Conservation (phyloP, 2,329 filamentous ascomycete genomes). For the Fusarium paranaense region DNA sequence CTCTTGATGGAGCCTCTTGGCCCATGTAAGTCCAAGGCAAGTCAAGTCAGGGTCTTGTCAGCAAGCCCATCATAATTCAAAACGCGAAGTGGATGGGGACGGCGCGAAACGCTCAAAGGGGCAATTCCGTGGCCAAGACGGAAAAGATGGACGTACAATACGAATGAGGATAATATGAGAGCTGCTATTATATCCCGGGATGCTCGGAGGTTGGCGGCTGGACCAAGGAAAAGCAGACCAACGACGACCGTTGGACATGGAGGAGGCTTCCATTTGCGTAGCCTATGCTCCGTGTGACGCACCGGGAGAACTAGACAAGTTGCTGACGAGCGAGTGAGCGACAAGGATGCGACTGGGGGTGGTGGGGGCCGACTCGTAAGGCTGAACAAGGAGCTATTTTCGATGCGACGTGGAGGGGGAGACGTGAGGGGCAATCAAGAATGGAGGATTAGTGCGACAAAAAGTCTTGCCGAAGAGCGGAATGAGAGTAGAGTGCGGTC, state of each 20-base stretch:
- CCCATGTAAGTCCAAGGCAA: slow-evolving; percentile 14
- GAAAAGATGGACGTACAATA: neutral
- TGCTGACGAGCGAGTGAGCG: slow-evolving; percentile 22
- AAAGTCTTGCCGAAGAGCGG: slow-evolving; percentile 21
- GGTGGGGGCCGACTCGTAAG: slow-evolving; percentile 42
- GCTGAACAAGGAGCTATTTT: slow-evolving; percentile 44
- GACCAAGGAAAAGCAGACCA: slow-evolving; percentile 1
- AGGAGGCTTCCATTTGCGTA: slow-evolving; percentile 22
- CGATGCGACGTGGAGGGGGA: slow-evolving; percentile 4
- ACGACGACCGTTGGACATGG: slow-evolving; percentile 14
- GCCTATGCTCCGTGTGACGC: slow-evolving; percentile 17
- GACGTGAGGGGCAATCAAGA: slow-evolving; percentile 6
- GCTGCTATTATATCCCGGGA: slow-evolving; percentile 13
- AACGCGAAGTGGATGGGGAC: slow-evolving; percentile 21
- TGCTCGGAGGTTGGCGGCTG: neutral
- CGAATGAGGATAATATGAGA: slow-evolving; percentile 6
- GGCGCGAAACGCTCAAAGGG: slow-evolving; percentile 4
- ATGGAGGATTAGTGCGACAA: slow-evolving; percentile 9
- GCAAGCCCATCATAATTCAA: slow-evolving; percentile 19
- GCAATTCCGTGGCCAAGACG: slow-evolving; percentile 8
- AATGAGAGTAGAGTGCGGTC: slow-evolving; percentile 17
- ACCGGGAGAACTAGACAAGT: slow-evolving; percentile 14
- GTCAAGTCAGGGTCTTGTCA: slow-evolving; percentile 33
- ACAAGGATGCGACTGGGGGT: slow-evolving; percentile 35
- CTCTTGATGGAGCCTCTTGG: slow-evolving; percentile 1